Conservation (phyloP, 441 rosid genomes). For the Geranium incanum region DNA sequence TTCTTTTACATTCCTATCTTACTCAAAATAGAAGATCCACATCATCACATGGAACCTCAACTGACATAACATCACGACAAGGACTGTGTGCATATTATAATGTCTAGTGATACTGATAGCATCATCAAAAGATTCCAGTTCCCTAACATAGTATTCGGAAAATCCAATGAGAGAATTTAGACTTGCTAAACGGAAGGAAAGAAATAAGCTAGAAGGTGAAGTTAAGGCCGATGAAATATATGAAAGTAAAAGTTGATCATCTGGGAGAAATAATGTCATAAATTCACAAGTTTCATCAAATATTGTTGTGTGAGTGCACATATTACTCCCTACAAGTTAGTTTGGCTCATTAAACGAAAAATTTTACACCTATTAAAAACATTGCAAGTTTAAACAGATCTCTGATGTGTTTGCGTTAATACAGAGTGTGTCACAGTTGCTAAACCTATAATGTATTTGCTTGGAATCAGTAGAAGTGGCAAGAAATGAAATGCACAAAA, state of each 20-base stretch:
- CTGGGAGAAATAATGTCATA: neutral
- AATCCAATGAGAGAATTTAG: neutral
- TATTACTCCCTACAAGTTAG: neutral
- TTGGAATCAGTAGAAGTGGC: neutral
- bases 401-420: neutral
- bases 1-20: neutral
- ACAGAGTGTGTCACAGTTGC: neutral
- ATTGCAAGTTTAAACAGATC: neutral
- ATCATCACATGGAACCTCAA: neutral
- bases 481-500: neutral
- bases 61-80: neutral
- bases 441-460: neutral
- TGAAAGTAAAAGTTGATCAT: neutral
- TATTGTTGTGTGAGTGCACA: constrained; percentile 1
- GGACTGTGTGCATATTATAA: neutral
- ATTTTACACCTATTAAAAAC: neutral
- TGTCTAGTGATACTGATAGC: neutral
- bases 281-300: neutral
- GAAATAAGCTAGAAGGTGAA: neutral
- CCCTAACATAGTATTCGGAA: neutral
- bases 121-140: neutral
- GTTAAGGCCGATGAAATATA: neutral
- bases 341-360: neutral
- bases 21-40: neutral
- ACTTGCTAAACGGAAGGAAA: neutral